Conservation (phyloP, 306 rosid genomes). For the Oxytropis ochrocephala region DNA sequence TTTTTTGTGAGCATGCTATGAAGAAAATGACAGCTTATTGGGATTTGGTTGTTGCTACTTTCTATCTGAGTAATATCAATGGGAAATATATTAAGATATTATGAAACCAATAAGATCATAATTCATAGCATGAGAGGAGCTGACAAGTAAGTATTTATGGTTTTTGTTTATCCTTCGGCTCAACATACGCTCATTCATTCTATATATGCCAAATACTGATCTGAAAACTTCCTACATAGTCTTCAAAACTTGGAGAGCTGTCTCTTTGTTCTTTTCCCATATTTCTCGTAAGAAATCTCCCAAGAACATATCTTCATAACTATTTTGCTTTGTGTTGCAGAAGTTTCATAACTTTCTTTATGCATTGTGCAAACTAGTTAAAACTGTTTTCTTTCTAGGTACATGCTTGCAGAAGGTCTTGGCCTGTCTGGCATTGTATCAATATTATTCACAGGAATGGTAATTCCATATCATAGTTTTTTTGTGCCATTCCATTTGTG, state of each 20-base stretch:
- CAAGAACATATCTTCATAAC: conserved; percentile 6
- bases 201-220: conserved; percentile 22
- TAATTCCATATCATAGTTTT: conserved; percentile 34
- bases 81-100: neutral
- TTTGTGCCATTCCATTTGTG: neutral
- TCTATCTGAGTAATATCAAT: neutral
- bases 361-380: conserved; percentile 11
- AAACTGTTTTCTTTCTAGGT: conserved; percentile 37
- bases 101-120: neutral
- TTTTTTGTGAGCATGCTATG: neutral
- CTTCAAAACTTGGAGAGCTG: conserved; percentile 98
- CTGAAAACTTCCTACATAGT: conserved; percentile 40
- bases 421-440: conserved; percentile 97
- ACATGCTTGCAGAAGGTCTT: conserved; percentile 98
- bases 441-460: conserved; percentile 94
- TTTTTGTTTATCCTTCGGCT: conserved; percentile 7
- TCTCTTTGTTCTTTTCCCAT: conserved; percentile 95
- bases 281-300: conserved; percentile 80
- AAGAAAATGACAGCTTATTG: neutral
- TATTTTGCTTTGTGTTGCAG: neutral
- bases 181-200: neutral
- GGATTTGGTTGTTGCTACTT: neutral
- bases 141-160: conserved; percentile 62
- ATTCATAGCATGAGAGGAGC: too few species aligned
- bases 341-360: neutral